Evolutionary conservation across 148 eudicot genomes (phyloP).

Genomic region (Salicornia ramosissima): DNA sequence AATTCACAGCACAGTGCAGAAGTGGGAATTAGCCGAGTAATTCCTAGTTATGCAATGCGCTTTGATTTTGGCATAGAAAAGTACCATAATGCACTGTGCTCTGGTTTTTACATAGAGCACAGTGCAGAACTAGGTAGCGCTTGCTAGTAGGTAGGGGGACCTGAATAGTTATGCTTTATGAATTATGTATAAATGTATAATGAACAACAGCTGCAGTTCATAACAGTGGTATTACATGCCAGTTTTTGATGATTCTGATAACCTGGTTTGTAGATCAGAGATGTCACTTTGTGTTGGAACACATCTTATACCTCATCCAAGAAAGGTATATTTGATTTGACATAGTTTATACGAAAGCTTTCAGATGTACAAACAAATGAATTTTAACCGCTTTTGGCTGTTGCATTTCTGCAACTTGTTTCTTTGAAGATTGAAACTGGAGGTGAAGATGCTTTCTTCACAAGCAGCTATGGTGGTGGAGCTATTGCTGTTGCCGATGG

Average conservation of each 20-base stretch:
- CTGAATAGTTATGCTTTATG: no score
- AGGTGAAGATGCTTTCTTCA: slow-evolving; percentile 93
- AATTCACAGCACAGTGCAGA: no score
- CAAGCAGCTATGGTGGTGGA: slow-evolving; percentile 66
- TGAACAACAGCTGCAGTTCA: background rate
- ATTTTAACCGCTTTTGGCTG: background rate
- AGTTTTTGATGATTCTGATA: slow-evolving; percentile 8
- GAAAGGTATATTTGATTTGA: slow-evolving; percentile 44
- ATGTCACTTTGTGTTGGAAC: slow-evolving; percentile 64
- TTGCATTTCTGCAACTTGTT: slow-evolving; percentile 2
- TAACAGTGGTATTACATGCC: background rate
- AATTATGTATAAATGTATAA: no score
- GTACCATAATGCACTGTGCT: no score
- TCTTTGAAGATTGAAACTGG: slow-evolving; percentile 71
- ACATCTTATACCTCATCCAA: slow-evolving; percentile 85
- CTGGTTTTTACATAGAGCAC: no score
- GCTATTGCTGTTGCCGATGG: slow-evolving; percentile 95
- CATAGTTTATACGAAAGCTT: background rate
- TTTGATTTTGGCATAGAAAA: no score
- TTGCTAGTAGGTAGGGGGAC: no score
- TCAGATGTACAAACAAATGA: background rate
- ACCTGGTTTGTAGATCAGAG: slow-evolving; percentile 35
- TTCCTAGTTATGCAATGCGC: no score
- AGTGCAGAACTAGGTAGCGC: no score
- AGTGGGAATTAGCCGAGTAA: no score